These are phyloP conservation scores for Chlorella sp. DNA, from an alignment of 139 green algal genomes.

Conservation along the genomic window DNA sequence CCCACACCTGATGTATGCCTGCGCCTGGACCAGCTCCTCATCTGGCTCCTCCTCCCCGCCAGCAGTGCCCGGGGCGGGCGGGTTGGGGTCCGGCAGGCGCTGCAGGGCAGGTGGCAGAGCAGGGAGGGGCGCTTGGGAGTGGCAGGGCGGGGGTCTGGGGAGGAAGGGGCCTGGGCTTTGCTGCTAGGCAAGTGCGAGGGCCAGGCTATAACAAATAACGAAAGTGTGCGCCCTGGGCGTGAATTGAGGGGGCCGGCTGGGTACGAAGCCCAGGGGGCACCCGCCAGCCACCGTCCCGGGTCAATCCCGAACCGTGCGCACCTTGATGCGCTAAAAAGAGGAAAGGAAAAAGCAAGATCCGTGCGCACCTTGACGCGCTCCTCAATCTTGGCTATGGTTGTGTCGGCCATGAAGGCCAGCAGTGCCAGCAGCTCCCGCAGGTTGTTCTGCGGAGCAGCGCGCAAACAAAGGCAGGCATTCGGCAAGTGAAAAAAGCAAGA, in stretches of 20 bases:
- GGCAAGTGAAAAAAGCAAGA: no score
- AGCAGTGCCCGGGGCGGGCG: conserved; percentile 23
- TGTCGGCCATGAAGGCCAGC: conserved; percentile 53
- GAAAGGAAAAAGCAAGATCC: no score
- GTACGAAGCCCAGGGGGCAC: no score
- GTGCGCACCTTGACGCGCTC: conserved; percentile 17
- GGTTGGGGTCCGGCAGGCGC: conserved; percentile 10
- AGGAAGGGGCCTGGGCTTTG: background rate
- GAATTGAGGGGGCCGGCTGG: no score
- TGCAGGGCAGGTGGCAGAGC: background rate
- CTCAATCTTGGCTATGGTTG: conserved; percentile 13
- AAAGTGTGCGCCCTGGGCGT: no score
- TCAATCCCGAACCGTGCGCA: background rate
- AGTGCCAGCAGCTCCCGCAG: conserved; percentile 79
- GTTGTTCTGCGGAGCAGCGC: conserved; percentile 78
- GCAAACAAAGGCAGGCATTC: no score
- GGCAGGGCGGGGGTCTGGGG: background rate
- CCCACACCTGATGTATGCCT: conserved; percentile 63
- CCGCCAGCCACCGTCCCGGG: background rate
- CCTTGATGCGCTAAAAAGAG: no score
- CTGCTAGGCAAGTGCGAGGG: background rate
- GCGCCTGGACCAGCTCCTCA: conserved; percentile 76
- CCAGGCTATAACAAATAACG: background rate
- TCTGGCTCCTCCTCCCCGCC: conserved; percentile 38
- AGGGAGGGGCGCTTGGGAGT: background rate